Conservation (phyloP, 208 protist genomes). For the Leishmania aethiopica region DNA sequence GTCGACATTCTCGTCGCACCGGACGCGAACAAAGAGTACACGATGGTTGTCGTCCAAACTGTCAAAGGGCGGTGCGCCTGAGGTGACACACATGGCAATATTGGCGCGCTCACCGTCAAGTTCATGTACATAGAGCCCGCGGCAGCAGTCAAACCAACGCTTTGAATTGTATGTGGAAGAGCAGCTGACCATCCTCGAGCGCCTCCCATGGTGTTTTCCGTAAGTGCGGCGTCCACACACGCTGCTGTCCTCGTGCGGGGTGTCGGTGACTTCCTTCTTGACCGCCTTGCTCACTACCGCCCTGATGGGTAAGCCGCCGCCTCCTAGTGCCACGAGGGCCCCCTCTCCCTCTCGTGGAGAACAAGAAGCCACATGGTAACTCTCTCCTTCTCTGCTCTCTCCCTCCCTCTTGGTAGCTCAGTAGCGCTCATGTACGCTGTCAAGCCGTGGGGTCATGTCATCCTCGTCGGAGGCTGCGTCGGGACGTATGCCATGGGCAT, state of each 20-base stretch:
- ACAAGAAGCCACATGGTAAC: neutral
- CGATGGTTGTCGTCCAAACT: slow-evolving; percentile 76
- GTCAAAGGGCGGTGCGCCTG: slow-evolving; percentile 24
- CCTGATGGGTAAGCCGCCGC: neutral
- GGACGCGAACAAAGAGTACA: slow-evolving; percentile 79
- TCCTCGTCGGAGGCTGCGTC: slow-evolving; percentile 67
- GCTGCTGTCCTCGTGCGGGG: neutral
- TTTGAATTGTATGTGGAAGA: neutral
- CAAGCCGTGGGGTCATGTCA: slow-evolving; percentile 86
- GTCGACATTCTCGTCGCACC: slow-evolving; percentile 81
- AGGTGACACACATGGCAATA: neutral
- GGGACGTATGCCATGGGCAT: slow-evolving; percentile 81
- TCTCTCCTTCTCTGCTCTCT: slow-evolving; percentile 16
- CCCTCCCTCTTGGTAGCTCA: slow-evolving; percentile 8
- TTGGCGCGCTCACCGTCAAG: neutral
- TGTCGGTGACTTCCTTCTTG: neutral
- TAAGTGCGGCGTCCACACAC: neutral
- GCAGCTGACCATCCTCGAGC: neutral
- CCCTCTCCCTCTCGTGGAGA: neutral
- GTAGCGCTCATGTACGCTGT: slow-evolving; percentile 72
- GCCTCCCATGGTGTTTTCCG: neutral
- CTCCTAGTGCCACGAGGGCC: neutral
- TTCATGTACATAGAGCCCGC: slow-evolving; percentile 6
- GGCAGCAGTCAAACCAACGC: neutral
- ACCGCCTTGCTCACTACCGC: too few relatives aligned